These are phyloP conservation scores for Acrocalymma vagum DNA, from an alignment of 2,329 filamentous ascomycete genomes.

Conservation along the genomic window DNA sequence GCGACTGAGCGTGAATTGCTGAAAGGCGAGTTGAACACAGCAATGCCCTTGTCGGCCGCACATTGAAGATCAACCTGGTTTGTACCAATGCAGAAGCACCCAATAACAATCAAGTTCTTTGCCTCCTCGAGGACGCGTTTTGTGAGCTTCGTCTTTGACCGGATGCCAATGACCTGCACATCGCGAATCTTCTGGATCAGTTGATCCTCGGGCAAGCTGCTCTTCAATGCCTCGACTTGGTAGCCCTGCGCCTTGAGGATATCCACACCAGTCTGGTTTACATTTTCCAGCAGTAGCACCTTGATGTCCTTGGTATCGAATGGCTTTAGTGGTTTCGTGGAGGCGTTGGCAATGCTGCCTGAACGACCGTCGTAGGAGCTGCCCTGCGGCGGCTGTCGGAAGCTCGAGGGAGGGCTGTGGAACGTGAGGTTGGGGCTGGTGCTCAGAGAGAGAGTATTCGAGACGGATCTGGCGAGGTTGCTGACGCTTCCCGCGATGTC, in stretches of 20 bases:
- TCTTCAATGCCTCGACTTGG: constrained; percentile 92
- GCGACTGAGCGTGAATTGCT: constrained; percentile 97
- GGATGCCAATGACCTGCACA: constrained; percentile 96
- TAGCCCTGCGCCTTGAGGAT: constrained; percentile 89
- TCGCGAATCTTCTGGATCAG: constrained; percentile 98
- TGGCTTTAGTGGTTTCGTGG: constrained; percentile 84
- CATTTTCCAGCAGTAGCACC: constrained; percentile 93
- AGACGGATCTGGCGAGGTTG: constrained; percentile 56
- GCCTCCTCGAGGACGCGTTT: constrained; percentile 85
- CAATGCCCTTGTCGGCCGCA: constrained; percentile 85
- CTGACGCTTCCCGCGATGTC: constrained; percentile 43
- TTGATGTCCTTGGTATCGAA: constrained; percentile 97
- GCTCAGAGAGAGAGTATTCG: constrained; percentile 72
- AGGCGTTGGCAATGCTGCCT: constrained; percentile 40
- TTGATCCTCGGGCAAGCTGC: constrained; percentile 88
- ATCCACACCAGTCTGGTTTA: constrained; percentile 88
- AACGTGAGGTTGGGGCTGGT: constrained; percentile 79
- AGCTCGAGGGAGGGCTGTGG: constrained; percentile 74
- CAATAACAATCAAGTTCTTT: constrained; percentile 93
- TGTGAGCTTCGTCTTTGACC: constrained; percentile 95
- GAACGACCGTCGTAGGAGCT: constrained; percentile 48
- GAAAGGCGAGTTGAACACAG: constrained; percentile 99
- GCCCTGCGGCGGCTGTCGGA: constrained; percentile 47
- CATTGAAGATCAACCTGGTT: constrained; percentile 91
- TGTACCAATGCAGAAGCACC: constrained; percentile 99